Evolutionary conservation across 2,329 filamentous ascomycete species (phyloP), one percentile per base, ranked within the genome.

Genomic region (Ophiostoma quercus): DNA sequence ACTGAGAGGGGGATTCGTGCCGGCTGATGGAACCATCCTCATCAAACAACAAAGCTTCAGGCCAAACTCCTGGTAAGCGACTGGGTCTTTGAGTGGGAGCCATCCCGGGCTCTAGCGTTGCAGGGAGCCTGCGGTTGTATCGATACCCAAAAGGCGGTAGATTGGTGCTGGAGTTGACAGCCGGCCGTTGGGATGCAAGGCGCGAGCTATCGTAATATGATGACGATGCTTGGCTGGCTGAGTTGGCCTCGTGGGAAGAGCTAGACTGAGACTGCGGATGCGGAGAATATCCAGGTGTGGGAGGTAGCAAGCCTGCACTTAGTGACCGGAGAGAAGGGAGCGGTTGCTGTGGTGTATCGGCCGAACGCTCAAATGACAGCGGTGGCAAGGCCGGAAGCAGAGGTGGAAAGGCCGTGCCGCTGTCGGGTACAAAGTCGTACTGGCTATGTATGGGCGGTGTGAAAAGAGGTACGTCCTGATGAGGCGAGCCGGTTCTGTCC

Each of bases 131-230:
- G 2, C 43, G 63, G 12, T 6, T 19, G 22, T 60, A 39, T 54
- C 69, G 39, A 29, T 67, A 68, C 22, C 70, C 67, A 51, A 65
- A 65, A 2, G 70, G 70, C 14, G 63, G 67, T 11, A 47, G 43
- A 16, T 16, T 19, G 43, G 43, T 47, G 43, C 43, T n/a, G 16
- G 14, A n/a, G 68, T 25, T 16, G 79, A 77, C 9, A 79, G 80
- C 1, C 81, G 77, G n/a, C 76, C 76, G 5, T 78, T 74, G 74
- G 12, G 57, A 29, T 54, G 32, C 57, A n/a, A 19, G 19, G 34
- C 32, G 62, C 12, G 19, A 22, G 62, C 34, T 34, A 34, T 34
- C 34, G 34, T n/a, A n/a, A 9, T n/a, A 19, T 4, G 62, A 22
- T 19, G 34, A 25, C 22, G 32, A 22, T 34, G 34, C 19, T n/a